Conservation (phyloP, 2,329 filamentous ascomycete species). For the Didymella sp. region DNA sequence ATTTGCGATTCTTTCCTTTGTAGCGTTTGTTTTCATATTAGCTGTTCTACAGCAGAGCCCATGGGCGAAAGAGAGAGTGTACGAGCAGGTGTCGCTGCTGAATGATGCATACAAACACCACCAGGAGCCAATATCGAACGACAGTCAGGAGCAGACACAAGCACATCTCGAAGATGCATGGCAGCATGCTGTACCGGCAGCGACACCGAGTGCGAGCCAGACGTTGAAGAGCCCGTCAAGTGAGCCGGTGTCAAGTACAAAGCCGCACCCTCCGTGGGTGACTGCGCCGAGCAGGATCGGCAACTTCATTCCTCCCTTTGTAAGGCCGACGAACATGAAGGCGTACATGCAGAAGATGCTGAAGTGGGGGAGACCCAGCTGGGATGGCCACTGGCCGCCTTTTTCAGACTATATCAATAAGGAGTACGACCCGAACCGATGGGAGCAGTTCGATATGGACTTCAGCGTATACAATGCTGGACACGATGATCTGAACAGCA, state of each 20-base stretch:
- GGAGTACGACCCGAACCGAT: conserved; percentile 57
- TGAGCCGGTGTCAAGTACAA: conserved; percentile 16
- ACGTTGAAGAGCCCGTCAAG: conserved; percentile 18
- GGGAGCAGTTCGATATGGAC: conserved; percentile 55
- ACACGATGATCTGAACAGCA: conserved; percentile 40
- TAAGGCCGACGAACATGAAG: conserved; percentile 36
- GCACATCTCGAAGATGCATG: conserved; percentile 32
- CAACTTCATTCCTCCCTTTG: conserved; percentile 24
- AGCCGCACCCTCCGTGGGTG: conserved; percentile 35
- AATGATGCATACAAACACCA: conserved; percentile 19
- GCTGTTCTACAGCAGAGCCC: conserved; percentile 40
- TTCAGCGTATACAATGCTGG: conserved; percentile 48
- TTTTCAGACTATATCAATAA: conserved; percentile 52
- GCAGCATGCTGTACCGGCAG: conserved; percentile 28
- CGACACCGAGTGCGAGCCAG: conserved; percentile 5
- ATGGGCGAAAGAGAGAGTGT: conserved; percentile 34
- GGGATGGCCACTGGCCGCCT: conserved; percentile 54
- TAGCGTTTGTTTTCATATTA: conserved; percentile 45
- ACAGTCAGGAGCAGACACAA: conserved; percentile 20
- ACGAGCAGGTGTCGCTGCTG: conserved; percentile 38
- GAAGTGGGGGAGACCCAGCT: conserved; percentile 50
- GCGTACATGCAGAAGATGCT: conserved; percentile 53
- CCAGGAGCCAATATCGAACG: conserved; percentile 22
- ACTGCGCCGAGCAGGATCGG: conserved; percentile 28
- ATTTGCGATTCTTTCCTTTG: conserved; percentile 46